Base-by-base conservation (phyloP, 495 filamentous ascomycete genomes). In the Hypoxylon lienhwacheense region DNA sequence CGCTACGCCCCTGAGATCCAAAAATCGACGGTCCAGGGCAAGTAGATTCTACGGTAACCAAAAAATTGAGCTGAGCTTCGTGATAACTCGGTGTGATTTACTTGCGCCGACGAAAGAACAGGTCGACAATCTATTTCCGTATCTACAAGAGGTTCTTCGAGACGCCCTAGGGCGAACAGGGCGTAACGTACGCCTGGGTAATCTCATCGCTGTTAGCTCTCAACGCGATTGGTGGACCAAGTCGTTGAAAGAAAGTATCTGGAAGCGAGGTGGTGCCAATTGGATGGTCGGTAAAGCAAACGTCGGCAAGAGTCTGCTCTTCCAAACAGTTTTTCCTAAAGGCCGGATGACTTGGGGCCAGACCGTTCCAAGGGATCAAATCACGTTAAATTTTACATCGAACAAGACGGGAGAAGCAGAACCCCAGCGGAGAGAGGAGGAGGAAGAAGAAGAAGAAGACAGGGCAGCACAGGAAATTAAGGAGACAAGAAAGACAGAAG, bases 201-300 rank as follows among this genome's bases (percentile, higher is more conserved):
- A 93, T 64, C 78, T 97, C 11, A 77, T 82, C 60, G 89, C 88
- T 68, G 87, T 97, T 10, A 95, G 89, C 66, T 81, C 91, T 7
- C 87, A 88, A 51, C 74, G 86, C 47, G 78, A 79, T 14, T 96
- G 91, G 91, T 95, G 91, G 91, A 96, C 87, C 0, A 87, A 81
- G 58, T 73, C 86, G 29, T 71, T 96, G 54, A 96, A 90, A 67
- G 87, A 95, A 61, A 83, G 90, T 20, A 89, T 96, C 36, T 86
- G 78, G 70, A 72, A 82, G 25, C 82, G 89, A 29, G 89, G 86
- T 6, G 91, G 92, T 2, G 95, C 86, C 4, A 80, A 88, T n/a
- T 99, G 93, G 93, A 84, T 99, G 76, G 89, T 97, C 17, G 93
- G 95, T n/a, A 96, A 91, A 61, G 89, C 86, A 42, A 99, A 99